Conservation (phyloP, 306 rosid genomes). For the Quercus parvula region DNA sequence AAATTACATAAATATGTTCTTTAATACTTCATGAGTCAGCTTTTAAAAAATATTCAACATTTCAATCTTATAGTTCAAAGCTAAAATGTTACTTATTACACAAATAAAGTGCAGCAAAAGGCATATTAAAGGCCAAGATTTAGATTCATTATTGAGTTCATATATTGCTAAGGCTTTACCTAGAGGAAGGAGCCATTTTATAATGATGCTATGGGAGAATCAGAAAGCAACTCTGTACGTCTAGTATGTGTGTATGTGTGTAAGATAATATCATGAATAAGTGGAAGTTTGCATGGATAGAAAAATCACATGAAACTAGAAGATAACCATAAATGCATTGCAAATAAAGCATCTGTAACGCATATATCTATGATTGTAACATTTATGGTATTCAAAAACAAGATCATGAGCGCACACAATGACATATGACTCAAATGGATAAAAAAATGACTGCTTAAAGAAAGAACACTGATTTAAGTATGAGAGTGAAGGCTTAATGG, state of each 20-base stretch:
- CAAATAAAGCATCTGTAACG: background rate
- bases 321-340: background rate
- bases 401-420: slow-evolving; percentile 1
- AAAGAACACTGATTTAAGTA: background rate
- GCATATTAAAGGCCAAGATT: too few species aligned
- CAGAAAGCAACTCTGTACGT: background rate
- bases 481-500: background rate
- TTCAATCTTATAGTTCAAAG: too few species aligned
- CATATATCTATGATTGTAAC: slow-evolving; percentile 17
- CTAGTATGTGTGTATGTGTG: background rate
- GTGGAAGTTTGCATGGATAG: background rate
- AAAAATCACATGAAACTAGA: background rate
- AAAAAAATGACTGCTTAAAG: background rate
- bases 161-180: too few species aligned
- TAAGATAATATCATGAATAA: background rate
- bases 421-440: background rate
- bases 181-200: too few species aligned
- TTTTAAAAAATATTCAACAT: too few species aligned
- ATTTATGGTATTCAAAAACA: background rate
- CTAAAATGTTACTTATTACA: too few species aligned
- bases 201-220: background rate
- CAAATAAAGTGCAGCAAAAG: too few species aligned
- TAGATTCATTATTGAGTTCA: too few species aligned
- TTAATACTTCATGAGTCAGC: too few species aligned
- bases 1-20: too few species aligned